Percentiles rank a stretch among this genome's conserved stretches.
Conservation (phyloP, 106 monocot genomes). For the Phalaenopsis equestris region DNA sequence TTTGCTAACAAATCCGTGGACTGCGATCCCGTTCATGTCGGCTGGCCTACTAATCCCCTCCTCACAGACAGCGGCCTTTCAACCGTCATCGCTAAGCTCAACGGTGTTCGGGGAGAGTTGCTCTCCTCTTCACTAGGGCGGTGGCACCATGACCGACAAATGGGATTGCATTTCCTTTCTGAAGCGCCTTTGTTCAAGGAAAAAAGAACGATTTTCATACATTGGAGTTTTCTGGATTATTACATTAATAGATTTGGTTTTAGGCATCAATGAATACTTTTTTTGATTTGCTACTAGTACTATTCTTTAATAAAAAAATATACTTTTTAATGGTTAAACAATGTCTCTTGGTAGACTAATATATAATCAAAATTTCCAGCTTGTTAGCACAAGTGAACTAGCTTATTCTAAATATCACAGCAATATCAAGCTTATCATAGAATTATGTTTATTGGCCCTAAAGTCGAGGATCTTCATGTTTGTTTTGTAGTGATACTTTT, state of each 20-base stretch:
- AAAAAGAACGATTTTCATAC: background rate
- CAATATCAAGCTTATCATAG: too few relatives aligned
- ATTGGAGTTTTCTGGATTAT: background rate
- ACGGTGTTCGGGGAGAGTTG: conserved; percentile 11
- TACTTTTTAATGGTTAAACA: too few relatives aligned
- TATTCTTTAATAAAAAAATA: too few relatives aligned
- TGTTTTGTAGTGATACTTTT: too few relatives aligned
- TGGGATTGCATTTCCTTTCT: background rate
- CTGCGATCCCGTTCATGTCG: conserved; percentile 19
- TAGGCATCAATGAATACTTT: background rate
- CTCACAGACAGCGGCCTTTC: conserved; percentile 18
- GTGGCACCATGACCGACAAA: conserved; percentile 24
- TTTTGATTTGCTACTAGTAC: too few relatives aligned
- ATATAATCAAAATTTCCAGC: too few relatives aligned
- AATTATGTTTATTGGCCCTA: too few relatives aligned
- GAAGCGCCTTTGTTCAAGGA: background rate
- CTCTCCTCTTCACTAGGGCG: conserved; percentile 14
- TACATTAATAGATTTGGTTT: background rate
- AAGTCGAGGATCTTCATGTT: too few relatives aligned
- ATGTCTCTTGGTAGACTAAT: too few relatives aligned
- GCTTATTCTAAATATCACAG: too few relatives aligned
- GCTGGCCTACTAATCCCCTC: conserved; percentile 17
- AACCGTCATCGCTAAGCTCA: conserved; percentile 22
- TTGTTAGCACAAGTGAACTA: too few relatives aligned
- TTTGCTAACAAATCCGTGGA: conserved; percentile 24